Evolutionary conservation across 805 yeast genomes (phyloP).

Genomic region (Candida loeiensis): DNA sequence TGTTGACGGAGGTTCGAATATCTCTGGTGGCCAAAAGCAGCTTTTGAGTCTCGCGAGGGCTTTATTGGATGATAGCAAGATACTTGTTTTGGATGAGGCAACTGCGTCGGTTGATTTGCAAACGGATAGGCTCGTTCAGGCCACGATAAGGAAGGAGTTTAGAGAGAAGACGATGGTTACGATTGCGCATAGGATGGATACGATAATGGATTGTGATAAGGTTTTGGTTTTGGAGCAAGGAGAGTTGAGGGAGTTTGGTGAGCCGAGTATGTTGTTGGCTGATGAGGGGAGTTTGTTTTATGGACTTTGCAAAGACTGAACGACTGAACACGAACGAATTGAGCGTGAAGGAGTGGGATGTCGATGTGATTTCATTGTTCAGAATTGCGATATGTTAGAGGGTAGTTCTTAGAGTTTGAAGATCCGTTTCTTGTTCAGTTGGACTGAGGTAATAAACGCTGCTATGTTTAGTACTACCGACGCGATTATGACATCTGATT

Average conservation of each 20-base stretch:
- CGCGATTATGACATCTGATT: no score
- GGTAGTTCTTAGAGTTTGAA: no score
- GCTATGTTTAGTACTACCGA: no score
- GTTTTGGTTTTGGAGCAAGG: conserved; percentile 76
- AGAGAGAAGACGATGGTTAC: conserved; percentile 76
- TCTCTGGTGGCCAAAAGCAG: conserved; percentile 88
- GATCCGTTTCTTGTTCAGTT: no score
- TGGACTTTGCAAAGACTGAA: conserved; percentile 48
- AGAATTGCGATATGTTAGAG: no score
- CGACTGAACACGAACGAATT: no score
- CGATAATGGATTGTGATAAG: conserved; percentile 79
- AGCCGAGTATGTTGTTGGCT: conserved; percentile 51
- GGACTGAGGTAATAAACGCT: no score
- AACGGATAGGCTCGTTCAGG: conserved; percentile 76
- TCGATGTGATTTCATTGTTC: no score
- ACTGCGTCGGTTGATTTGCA: conserved; percentile 82
- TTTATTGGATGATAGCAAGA: conserved; percentile 46
- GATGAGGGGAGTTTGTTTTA: conserved; percentile 47
- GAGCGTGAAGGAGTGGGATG: no score
- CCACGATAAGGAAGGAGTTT: conserved; percentile 72
- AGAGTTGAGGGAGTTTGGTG: conserved; percentile 69
- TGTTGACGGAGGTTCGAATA: conserved; percentile 77
- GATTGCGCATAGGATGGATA: conserved; percentile 85
- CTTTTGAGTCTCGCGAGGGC: conserved; percentile 82
- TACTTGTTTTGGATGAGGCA: conserved; percentile 27